These are phyloP conservation scores for Rhizopus stolonifer DNA, from an alignment of 371 early-diverging fungal genomes.

Conservation along the genomic window DNA sequence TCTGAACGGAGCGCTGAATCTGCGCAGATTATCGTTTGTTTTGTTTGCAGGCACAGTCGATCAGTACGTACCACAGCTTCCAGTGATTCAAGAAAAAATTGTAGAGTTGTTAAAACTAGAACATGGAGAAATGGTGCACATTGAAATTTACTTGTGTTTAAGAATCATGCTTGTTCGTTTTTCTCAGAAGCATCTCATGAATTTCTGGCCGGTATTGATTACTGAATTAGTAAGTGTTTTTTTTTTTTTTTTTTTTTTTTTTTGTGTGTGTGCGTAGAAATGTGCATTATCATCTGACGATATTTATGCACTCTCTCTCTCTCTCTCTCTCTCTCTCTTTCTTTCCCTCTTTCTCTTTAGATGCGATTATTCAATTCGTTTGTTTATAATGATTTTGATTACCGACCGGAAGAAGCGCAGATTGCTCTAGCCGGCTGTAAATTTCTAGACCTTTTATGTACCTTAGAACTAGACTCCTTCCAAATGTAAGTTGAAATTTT, in stretches of 20 bases:
- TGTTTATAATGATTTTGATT: conserved; percentile 46
- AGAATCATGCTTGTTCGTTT: conserved; percentile 80
- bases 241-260: conserved; percentile 1
- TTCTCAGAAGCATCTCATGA: conserved; percentile 76
- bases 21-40: conserved; percentile 79
- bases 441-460: conserved; percentile 80
- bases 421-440: conserved; percentile 85
- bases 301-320: no score
- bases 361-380: conserved; percentile 63
- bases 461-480: conserved; percentile 79
- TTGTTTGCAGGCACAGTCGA: conserved; percentile 75
- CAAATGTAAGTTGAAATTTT: conserved; percentile 66
- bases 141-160: conserved; percentile 83
- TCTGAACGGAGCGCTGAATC: conserved; percentile 59
- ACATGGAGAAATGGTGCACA: conserved; percentile 68
- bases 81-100: conserved; percentile 84
- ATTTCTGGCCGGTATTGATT: conserved; percentile 88
- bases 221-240: conserved; percentile 73
- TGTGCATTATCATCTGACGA: no score
- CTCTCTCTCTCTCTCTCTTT: no score
- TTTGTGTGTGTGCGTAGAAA: no score
- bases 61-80: conserved; percentile 80
- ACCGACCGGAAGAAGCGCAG: conserved; percentile 68
- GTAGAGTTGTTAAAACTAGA: conserved; percentile 81
- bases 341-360: no score